phyloP scores from a whole-genome alignment of 805 yeast genomes.

The Metschnikowia cubensis region DNA sequence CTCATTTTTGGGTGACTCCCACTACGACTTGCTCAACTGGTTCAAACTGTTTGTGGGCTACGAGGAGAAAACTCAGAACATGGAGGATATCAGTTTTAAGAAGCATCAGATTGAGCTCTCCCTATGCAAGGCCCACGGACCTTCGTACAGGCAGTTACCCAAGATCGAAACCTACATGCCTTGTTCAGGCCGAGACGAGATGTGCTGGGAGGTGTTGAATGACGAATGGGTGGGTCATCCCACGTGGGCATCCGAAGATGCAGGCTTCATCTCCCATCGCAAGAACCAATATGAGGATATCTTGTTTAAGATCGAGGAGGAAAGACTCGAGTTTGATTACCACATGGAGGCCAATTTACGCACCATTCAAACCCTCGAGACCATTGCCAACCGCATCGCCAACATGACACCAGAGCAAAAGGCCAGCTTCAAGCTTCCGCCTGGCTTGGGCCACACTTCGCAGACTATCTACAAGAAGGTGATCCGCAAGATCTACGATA shows the following conservation, averaged over 20 bases:
- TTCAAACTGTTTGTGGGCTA: slow-evolving; percentile 88
- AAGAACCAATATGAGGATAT: slow-evolving; percentile 98
- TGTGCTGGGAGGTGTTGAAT: slow-evolving; percentile 98
- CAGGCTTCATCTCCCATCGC: slow-evolving; percentile 98
- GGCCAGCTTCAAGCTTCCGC: slow-evolving; percentile 78
- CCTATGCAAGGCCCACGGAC: slow-evolving; percentile 91
- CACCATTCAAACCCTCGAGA: slow-evolving; percentile 92
- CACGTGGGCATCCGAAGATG: slow-evolving; percentile 99
- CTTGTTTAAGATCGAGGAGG: slow-evolving; percentile 91
- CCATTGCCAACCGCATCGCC: slow-evolving; percentile 89
- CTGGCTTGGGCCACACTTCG: slow-evolving; percentile 90
- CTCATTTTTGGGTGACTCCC: slow-evolving; percentile 73
- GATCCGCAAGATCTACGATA: slow-evolving; percentile 86
- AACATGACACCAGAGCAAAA: slow-evolving; percentile 91
- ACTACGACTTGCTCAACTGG: slow-evolving; percentile 80
- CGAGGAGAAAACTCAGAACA: slow-evolving; percentile 77
- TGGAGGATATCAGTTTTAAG: slow-evolving; percentile 82
- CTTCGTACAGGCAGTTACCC: slow-evolving; percentile 89
- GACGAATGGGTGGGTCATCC: slow-evolving; percentile 99
- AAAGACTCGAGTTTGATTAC: slow-evolving; percentile 94
- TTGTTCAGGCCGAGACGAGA: slow-evolving; percentile 95
- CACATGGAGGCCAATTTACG: slow-evolving; percentile 92
- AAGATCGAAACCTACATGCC: slow-evolving; percentile 95
- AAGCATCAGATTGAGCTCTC: slow-evolving; percentile 89
- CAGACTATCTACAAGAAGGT: slow-evolving; percentile 90